Evolutionary conservation across 768 basidiomycete genomes (phyloP), one percentile per base, ranked within the genome.

Genomic region (Mycena sanguinolenta): DNA sequence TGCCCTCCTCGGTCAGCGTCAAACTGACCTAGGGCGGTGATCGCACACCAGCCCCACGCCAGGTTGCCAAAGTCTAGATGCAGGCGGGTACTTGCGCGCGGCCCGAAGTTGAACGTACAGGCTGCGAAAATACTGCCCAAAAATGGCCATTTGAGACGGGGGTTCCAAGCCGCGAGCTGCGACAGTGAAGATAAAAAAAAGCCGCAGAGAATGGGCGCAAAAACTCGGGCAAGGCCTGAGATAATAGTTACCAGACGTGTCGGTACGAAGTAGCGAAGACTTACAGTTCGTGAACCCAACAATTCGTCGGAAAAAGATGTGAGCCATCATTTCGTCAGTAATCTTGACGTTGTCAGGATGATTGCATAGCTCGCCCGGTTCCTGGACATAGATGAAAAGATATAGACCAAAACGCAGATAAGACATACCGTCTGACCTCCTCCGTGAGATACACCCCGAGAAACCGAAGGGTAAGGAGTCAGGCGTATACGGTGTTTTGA

Each of bases 291-390:
- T n/a, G n/a, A n/a, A n/a, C n/a, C n/a, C n/a, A n/a, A n/a, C 42
- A 44, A 17, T 44, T 6, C 42, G 42, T 17, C 19, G 14, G 42
- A 44, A 44, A 17, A 23, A 49, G 8, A 23, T 13, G 23, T 49
- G 46, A 13, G 46, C n/a, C n/a, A 49, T 21, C 46, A 49, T n/a
- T 23, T 49, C 46, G 46, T 49, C 46, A 21, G n/a, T 49, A 13
- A 49, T 13, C 23, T 23, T 5, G 8, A 25, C 16, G n/a, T 49
- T 49, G 46, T n/a, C n/a, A n/a, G 46, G 32, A 25, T 58, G 10
- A 34, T 58, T 58, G 17, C 21, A 23, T 32, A 58, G 57, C 23
- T 58, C 57, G 17, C 57, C 57, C 5, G 57, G 57, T 58, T 34
- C 32, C 57, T 58, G n/a, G 57, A 23, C 23, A 30, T 12, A n/a